Evolutionary conservation across 2,329 filamentous ascomycete species (phyloP), one percentile per base, ranked within the genome.

Genomic region (Monosporascus sp.): DNA sequence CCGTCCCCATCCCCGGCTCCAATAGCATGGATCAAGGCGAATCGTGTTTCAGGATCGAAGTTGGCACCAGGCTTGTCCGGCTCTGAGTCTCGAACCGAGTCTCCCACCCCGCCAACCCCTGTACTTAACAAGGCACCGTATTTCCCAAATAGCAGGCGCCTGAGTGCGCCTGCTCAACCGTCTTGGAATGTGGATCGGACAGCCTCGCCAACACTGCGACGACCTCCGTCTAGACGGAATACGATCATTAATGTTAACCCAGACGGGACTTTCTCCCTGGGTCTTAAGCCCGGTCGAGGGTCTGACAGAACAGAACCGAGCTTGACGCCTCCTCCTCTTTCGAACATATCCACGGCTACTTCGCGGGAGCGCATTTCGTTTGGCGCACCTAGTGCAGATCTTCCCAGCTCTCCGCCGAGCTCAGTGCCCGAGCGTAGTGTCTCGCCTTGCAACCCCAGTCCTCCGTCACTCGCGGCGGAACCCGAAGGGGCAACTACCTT

Each of bases 181-280:
- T 57, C 57, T 51, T 55, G 56, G 52, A 58, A 62, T 53, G 59
- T 61, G 50, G 58, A 62, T 52, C 58, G 44, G 55, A 56, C 63
- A 56, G 48, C 56, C 48, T 59, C 60, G 37, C 55, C 59, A 47
- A 47, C 57, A n/a, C 49, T 52, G 48, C 60, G 58, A 43, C 68
- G 68, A 35, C 64, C 73, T 49, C 56, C 60, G 47, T 72, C 74
- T 15, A 70, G 74, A 45, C 70, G 74, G 54, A 68, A 69, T 50
- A 76, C 75, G 55, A 63, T 75, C 31, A 75, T 84, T 54, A 74
- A 73, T 50, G 68, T 84, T 27, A 73, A 83, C 59, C 65, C 79
- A 6, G 78, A 84, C 65, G 82, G 82, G 67, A 84, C 81, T 5
- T 84, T 84, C 60, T 81, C 79, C 17, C 66, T 83, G 37, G 66